Percentiles rank a stretch among this genome's conserved stretches.
These are phyloP conservation scores for Russula abietina DNA, from an alignment of 768 basidiomycete species.

Conservation along the genomic window DNA sequence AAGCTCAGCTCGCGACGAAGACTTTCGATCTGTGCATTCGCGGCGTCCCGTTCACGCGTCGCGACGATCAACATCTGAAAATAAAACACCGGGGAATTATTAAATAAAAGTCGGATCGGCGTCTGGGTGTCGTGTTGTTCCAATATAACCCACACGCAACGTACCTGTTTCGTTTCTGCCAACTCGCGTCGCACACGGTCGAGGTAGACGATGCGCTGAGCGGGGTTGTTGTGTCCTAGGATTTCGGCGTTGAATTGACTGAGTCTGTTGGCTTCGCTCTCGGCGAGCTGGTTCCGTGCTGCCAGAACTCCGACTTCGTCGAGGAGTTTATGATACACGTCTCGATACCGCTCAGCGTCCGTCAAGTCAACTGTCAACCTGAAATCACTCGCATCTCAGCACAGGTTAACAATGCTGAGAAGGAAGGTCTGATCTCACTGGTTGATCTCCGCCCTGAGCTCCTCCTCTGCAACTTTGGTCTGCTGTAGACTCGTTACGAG, in stretches of 20 bases:
- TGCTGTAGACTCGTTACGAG: constrained; percentile 48
- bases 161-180: constrained; percentile 72
- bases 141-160: constrained; percentile 29
- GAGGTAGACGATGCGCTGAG: constrained; percentile 81
- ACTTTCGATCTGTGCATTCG: constrained; percentile 29
- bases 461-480: constrained; percentile 59
- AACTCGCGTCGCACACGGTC: constrained; percentile 78
- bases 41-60: constrained; percentile 32
- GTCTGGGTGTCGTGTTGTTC: neutral
- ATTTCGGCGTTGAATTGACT: constrained; percentile 83
- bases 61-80: constrained; percentile 31
- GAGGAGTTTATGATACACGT: constrained; percentile 60
- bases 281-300: constrained; percentile 67
- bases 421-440: constrained; percentile 40
- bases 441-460: constrained; percentile 60
- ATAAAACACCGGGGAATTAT: too few relatives aligned
- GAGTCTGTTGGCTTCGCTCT: constrained; percentile 70
- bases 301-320: constrained; percentile 61
- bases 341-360: constrained; percentile 59
- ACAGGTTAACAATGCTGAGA: neutral
- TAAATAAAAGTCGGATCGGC: too few relatives aligned
- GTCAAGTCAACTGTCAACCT: constrained; percentile 48
- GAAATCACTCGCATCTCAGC: neutral
- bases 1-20: constrained; percentile 33
- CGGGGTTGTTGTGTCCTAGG: constrained; percentile 75